Percentiles rank a stretch among this genome's conserved stretches.
These are phyloP conservation scores for Colletotrichum melonis DNA, from an alignment of 2,329 filamentous ascomycete species.

Conservation along the genomic window DNA sequence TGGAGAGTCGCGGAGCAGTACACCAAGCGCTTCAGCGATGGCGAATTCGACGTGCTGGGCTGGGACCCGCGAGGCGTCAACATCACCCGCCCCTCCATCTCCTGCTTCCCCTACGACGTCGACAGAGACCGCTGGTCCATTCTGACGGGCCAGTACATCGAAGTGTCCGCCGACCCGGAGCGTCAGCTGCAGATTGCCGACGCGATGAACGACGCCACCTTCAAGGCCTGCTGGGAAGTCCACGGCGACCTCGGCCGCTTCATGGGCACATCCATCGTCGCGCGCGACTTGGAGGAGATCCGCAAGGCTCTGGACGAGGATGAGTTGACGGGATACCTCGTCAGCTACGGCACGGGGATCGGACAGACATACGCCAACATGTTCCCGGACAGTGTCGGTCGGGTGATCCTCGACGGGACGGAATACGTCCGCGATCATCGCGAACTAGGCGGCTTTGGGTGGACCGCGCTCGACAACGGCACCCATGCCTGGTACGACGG, in stretches of 20 bases:
- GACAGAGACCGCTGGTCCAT: slow-evolving; percentile 60
- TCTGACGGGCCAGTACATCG: slow-evolving; percentile 51
- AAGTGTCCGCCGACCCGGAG: slow-evolving; percentile 45
- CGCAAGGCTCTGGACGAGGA: slow-evolving; percentile 57
- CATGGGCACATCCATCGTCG: slow-evolving; percentile 57
- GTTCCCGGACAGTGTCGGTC: slow-evolving; percentile 60
- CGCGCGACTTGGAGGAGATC: slow-evolving; percentile 61
- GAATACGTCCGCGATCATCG: slow-evolving; percentile 60
- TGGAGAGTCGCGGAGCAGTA: slow-evolving; percentile 52
- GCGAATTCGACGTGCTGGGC: slow-evolving; percentile 59
- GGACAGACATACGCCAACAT: slow-evolving; percentile 63
- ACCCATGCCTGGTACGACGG: slow-evolving; percentile 62
- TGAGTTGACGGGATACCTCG: slow-evolving; percentile 60
- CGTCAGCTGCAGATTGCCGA: slow-evolving; percentile 56
- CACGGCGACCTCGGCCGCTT: slow-evolving; percentile 60
- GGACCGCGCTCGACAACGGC: slow-evolving; percentile 59
- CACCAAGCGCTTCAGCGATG: slow-evolving; percentile 54
- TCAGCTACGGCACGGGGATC: slow-evolving; percentile 64
- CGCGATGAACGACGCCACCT: slow-evolving; percentile 57
- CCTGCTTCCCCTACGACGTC: slow-evolving; percentile 59
- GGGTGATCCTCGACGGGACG: slow-evolving; percentile 61
- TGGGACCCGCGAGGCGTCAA: slow-evolving; percentile 68
- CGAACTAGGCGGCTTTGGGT: slow-evolving; percentile 57
- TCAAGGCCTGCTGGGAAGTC: slow-evolving; percentile 54
- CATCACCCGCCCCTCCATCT: slow-evolving; percentile 54